Base-by-base conservation (phyloP, 2,329 filamentous ascomycete species). In the Ophiostoma australiae region DNA sequence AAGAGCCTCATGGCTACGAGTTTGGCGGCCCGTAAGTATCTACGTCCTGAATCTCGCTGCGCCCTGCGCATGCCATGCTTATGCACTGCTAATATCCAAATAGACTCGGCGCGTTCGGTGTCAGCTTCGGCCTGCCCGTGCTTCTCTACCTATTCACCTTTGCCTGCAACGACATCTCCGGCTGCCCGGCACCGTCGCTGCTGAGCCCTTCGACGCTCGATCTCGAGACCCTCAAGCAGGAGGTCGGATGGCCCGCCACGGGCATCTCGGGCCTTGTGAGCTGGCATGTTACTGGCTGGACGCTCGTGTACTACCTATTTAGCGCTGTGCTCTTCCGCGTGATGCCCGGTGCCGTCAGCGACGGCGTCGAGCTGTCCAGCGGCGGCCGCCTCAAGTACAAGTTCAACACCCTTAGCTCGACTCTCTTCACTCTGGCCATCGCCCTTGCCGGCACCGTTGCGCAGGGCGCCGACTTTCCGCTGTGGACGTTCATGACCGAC, bases 401-500 rank as follows among this genome's bases (percentile, higher is more conserved):
- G 74, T 90, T 97, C 79, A 93, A 93, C 79, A 86, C 92, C 11
- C 90, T 95, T 79, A 82, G 84, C 74, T 93, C 92, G n/a, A 90
- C 90, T 73, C 80, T 93, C 70, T 84, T 91, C 73, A 94, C 90
- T 69, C 83, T 97, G 65, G 84, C 85, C n/a, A 83, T 90, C 6
- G 86, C 90, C 69, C 88, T 88, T 44, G 89, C 89, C 10, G 94
- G 93, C 68, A 97, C 93, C 3, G 80, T 89, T 55, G 80, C 89
- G 3, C 87, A 94, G 75, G 94, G 94, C 71, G 88, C 92, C 69
- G 85, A 94, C 27, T 97, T 97, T 76, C 86, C 88, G 10, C 86
- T 97, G 69, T 99, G 94, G 94, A 92, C 90, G 35, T 98, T 93
- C 81, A 93, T 98, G 77, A 90, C 91, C 82, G 90, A 97, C 78